A percentile compares a stretch with the other conserved stretches of the same genome.
phyloP scores from a whole-genome alignment of 2,329 filamentous ascomycete genomes.

The Penicillium sp. region DNA sequence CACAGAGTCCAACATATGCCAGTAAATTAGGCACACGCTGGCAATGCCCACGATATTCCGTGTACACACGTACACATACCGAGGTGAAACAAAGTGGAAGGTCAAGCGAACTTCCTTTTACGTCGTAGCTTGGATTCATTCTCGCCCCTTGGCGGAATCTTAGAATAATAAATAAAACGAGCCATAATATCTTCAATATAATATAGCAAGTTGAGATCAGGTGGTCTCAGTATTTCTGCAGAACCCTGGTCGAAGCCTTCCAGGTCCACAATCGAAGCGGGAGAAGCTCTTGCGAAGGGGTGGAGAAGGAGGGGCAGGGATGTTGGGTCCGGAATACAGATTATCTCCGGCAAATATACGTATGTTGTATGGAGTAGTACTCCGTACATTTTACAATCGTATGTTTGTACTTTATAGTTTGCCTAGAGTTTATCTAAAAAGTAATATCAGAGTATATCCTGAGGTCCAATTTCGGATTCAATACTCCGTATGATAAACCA shows the following conservation, averaged over 20 bases:
- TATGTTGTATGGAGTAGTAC: not conserved
- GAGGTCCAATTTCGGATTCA: not conserved
- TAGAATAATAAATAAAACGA: not conserved
- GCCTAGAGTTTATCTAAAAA: not conserved
- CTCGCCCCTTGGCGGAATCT: conserved; percentile 4
- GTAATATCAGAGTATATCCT: not conserved
- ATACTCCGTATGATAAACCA: not conserved
- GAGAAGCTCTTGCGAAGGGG: conserved; percentile 32
- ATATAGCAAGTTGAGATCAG: conserved; percentile 4
- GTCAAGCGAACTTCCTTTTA: conserved; percentile 17
- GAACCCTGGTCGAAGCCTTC: conserved; percentile 22
- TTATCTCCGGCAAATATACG: not conserved
- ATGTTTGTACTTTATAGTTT: not conserved
- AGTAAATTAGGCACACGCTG: not conserved
- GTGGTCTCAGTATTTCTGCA: conserved; percentile 18
- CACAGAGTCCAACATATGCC: not conserved
- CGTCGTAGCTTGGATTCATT: conserved; percentile 11
- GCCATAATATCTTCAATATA: not conserved
- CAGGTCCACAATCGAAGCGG: conserved; percentile 34
- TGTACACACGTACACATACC: conserved; percentile 2
- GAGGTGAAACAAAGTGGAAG: conserved; percentile 16
- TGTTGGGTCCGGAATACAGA: conserved; percentile 12
- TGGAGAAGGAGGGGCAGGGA: conserved; percentile 25
- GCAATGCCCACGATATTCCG: not conserved
- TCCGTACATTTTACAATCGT: not conserved